Conservation (phyloP, 306 rosid genomes). For the Macrotyloma uniflorum region DNA sequence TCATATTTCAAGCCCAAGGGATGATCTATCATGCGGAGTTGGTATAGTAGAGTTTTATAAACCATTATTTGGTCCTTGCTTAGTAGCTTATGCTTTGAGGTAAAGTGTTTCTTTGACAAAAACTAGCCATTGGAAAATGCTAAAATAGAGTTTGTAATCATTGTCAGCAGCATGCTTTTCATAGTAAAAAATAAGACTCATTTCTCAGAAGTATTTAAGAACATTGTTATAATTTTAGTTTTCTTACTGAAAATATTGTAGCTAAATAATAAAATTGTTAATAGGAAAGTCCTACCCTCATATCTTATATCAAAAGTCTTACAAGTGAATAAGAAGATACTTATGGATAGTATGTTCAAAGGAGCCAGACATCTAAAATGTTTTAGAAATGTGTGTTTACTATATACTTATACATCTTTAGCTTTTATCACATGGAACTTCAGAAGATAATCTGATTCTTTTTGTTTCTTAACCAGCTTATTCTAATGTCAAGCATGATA, state of each 20-base stretch:
- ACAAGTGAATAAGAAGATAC: not conserved
- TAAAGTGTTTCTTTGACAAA: not conserved
- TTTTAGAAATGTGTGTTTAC: constrained; percentile 3
- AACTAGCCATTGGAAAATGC: constrained; percentile 22
- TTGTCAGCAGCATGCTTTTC: not conserved
- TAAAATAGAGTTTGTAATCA: not conserved
- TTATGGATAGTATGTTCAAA: constrained; percentile 19
- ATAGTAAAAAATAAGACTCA: not conserved
- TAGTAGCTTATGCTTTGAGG: constrained; percentile 11
- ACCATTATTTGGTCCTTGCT: constrained; percentile 16
- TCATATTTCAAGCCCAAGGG: constrained; percentile 7
- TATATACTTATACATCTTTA: not conserved
- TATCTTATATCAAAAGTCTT: constrained; percentile 8
- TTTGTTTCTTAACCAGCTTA: constrained; percentile 17
- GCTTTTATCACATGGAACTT: not conserved
- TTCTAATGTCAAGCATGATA: constrained; percentile 24
- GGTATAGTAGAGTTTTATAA: not conserved
- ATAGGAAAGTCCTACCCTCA: not conserved
- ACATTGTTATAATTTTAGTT: not conserved
- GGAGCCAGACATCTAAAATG: constrained; percentile 5
- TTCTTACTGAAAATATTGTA: not conserved
- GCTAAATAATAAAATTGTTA: constrained; percentile 24
- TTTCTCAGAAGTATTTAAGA: not conserved
- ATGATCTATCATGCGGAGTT: not conserved
- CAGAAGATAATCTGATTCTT: constrained; percentile 16